Evolutionary conservation across 2,329 filamentous ascomycete species (phyloP).

Genomic region (Alternaria brassicae): DNA sequence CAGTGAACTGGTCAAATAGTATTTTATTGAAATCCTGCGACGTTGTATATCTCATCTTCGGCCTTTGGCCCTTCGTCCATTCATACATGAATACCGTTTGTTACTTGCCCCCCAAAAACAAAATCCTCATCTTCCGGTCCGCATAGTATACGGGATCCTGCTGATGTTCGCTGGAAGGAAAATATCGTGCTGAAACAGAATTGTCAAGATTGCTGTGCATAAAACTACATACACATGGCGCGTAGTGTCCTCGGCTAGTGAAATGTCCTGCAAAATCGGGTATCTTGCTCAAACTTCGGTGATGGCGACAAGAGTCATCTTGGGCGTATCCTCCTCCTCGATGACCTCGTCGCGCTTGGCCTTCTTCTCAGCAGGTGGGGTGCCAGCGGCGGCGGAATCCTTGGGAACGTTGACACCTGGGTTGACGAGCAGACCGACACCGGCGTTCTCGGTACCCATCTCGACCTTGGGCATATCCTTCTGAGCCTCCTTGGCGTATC

Average conservation of each 20-base stretch:
- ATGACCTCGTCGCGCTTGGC: conserved; percentile 41
- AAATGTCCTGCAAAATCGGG: neutral
- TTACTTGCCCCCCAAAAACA: conserved; percentile 3
- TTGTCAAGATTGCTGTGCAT: neutral
- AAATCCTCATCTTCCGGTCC: conserved; percentile 19
- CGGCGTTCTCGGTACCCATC: conserved; percentile 57
- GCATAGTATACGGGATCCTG: conserved; percentile 5
- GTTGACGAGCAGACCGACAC: conserved; percentile 50
- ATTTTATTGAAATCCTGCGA: conserved; percentile 9
- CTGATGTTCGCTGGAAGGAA: conserved; percentile 17
- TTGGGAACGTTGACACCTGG: conserved; percentile 49
- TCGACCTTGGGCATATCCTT: conserved; percentile 58
- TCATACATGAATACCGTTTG: neutral
- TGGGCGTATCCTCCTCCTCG: conserved; percentile 42
- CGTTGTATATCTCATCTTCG: neutral
- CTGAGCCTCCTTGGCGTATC: conserved; percentile 57
- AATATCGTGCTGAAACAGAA: neutral
- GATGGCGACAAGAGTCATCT: conserved; percentile 52
- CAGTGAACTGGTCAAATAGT: conserved; percentile 4
- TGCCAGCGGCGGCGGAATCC: conserved; percentile 48
- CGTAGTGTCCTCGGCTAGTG: neutral
- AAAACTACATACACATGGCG: neutral
- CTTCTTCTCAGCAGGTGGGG: conserved; percentile 13
- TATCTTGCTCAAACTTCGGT: conserved; percentile 43
- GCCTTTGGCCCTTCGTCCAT: neutral